These are phyloP conservation scores for Cadophora sp. DNA, from an alignment of 2,329 filamentous ascomycete species.

Conservation along the genomic window DNA sequence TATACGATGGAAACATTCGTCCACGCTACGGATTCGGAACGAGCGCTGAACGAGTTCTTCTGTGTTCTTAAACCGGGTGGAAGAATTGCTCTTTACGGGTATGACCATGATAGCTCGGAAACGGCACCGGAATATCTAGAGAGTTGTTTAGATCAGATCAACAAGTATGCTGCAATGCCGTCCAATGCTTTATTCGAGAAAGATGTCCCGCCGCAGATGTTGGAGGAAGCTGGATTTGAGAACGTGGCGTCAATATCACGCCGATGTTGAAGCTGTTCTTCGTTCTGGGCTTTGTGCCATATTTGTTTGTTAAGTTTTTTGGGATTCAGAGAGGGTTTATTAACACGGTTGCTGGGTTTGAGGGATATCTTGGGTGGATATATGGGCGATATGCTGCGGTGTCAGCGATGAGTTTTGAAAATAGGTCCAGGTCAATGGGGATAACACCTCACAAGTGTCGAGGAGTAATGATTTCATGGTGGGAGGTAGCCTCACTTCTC, in stretches of 20 bases:
- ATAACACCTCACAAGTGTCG: no score
- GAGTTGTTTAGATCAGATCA: slow-evolving; percentile 48
- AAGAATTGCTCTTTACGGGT: slow-evolving; percentile 53
- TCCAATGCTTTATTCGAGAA: slow-evolving; percentile 49
- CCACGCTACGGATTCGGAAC: slow-evolving; percentile 55
- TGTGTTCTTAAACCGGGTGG: slow-evolving; percentile 57
- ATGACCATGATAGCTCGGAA: slow-evolving; percentile 48
- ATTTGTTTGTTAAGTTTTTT: no score
- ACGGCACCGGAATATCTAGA: slow-evolving; percentile 42
- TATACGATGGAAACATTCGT: slow-evolving; percentile 64
- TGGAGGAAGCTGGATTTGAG: slow-evolving; percentile 41
- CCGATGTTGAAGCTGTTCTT: no score
- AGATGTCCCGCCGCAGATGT: slow-evolving; percentile 50
- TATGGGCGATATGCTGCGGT: no score
- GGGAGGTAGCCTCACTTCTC: no score
- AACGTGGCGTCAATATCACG: not conserved
- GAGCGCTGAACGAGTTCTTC: slow-evolving; percentile 54
- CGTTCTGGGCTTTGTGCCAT: no score
- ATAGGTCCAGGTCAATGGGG: no score
- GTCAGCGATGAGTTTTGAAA: no score
- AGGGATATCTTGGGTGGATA: no score
- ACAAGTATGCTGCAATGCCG: slow-evolving; percentile 54
- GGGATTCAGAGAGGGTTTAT: no score
- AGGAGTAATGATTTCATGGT: no score
- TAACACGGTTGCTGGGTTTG: no score